Base-by-base conservation (phyloP, 495 filamentous ascomycete genomes). In the Penicillium taxi region DNA sequence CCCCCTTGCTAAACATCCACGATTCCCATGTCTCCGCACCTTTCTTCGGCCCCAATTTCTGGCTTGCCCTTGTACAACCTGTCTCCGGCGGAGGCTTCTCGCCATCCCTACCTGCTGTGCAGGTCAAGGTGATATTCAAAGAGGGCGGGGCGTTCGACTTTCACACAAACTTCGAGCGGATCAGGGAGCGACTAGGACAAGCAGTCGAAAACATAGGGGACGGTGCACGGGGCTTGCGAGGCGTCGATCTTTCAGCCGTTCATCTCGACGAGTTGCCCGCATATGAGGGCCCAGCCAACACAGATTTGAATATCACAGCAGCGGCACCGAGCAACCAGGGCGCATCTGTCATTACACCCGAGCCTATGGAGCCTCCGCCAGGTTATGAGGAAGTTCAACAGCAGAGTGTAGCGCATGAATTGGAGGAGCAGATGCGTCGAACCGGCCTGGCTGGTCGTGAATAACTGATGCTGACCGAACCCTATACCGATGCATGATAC, bases 131-230 rank as follows among this genome's bases (percentile, higher is more conserved):
- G 37, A 84, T 82, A 6, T 98, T 96, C 69, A 86, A 85, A 58
- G 91, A 98, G 35, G 91, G 93, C 26, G 91, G 91, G 0, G 88
- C 87, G 6, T 94, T 83, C 63, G 90, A 96, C 48, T 96, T 94
- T 48, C 82, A 89, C 37, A 72, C 73, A 5, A 75, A 78, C 24
- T 96, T 84, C 52, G 87, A 93, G 52, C 72, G 81, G 34, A 78
- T 96, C 24, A 91, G 84, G 58, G 89, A 91, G 44, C 74, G 83
- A 2, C 62, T 94, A 26, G 66, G 81, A 35, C 85, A 94, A 40
- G 87, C 84, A 3, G 70, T 83, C 11, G 83, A 90, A 45, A 72
- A 83, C 15, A 80, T 74, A 5, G 57, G 69, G 30, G 75, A 75
- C 14, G 59, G 60, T 21, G 52, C 47, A 9, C 63, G 65, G 3